Evolutionary conservation across 768 basidiomycete species (phyloP).

Genomic region (Trametes meyenii): DNA sequence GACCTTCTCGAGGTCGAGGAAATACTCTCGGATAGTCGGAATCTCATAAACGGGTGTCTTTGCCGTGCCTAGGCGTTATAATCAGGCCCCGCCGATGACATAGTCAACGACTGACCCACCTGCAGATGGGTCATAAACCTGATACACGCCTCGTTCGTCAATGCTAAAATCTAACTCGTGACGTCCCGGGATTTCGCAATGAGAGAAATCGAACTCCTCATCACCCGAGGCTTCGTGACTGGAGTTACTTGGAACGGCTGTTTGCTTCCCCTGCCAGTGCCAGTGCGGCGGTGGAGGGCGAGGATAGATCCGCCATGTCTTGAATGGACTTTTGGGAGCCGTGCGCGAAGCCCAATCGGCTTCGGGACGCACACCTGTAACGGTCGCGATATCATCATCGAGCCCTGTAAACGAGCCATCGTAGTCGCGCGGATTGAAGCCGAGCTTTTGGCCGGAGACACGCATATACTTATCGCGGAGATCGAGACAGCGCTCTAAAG

Average conservation of each 20-base stretch:
- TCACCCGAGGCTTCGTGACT: slow-evolving; percentile 32
- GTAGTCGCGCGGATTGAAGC: slow-evolving; percentile 92
- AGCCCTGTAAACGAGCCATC: slow-evolving; percentile 79
- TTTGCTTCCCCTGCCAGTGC: slow-evolving; percentile 70
- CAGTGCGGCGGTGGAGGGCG: slow-evolving; percentile 94
- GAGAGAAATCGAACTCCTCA: slow-evolving; percentile 67
- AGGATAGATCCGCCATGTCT: slow-evolving; percentile 90
- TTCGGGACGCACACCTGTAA: slow-evolving; percentile 70
- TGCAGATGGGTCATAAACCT: slow-evolving; percentile 57
- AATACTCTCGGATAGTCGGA: slow-evolving; percentile 91
- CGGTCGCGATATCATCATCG: slow-evolving; percentile 59
- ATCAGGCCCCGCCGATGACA: not conserved
- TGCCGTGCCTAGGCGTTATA: not conserved
- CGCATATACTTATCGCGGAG: slow-evolving; percentile 95
- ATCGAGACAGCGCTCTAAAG: slow-evolving; percentile 83
- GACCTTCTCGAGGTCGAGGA: slow-evolving; percentile 91
- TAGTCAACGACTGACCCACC: not conserved
- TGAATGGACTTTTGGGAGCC: slow-evolving; percentile 38
- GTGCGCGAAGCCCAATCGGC: slow-evolving; percentile 39
- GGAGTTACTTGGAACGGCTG: slow-evolving; percentile 27
- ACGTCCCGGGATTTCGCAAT: slow-evolving; percentile 77
- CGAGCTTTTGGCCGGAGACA: slow-evolving; percentile 85
- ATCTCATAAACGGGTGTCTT: slow-evolving; percentile 70
- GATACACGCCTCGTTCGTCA: slow-evolving; percentile 90
- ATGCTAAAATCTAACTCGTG: slow-evolving; percentile 65